A percentile compares a stretch with the other conserved stretches of the same genome.
These are phyloP conservation scores for Antarctomyces pellizariae DNA, from an alignment of 495 filamentous ascomycete species.

Conservation along the genomic window DNA sequence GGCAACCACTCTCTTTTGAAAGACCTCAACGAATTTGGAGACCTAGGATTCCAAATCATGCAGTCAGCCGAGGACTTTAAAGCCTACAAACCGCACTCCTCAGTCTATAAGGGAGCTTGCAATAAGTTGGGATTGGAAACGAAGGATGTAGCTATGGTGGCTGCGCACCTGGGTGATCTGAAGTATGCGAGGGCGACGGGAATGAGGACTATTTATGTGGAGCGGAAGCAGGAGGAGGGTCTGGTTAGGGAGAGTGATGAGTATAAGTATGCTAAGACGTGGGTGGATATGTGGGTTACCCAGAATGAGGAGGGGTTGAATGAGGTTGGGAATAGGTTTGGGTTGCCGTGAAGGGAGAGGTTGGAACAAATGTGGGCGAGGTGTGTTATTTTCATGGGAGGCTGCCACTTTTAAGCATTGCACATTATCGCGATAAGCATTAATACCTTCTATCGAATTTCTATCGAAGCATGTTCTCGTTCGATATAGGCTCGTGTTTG, in stretches of 20 bases:
- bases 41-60: constrained; percentile 36
- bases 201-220: constrained; percentile 53
- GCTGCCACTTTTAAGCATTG: no score
- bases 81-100: constrained; percentile 54
- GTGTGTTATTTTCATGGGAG: no score
- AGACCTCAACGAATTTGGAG: constrained; percentile 33
- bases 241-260: constrained; percentile 26
- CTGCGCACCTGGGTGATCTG: constrained; percentile 47
- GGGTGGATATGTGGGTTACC: constrained; percentile 39
- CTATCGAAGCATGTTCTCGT: no score
- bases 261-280: constrained; percentile 28
- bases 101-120: constrained; percentile 44
- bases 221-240: constrained; percentile 38
- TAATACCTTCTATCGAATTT: no score
- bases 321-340: constrained; percentile 26
- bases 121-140: constrained; percentile 29
- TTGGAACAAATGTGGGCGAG: no score
- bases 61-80: constrained; percentile 43
- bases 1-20: constrained; percentile 41
- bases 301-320: constrained; percentile 26
- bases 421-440: no score
- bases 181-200: constrained; percentile 38
- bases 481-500: no score
- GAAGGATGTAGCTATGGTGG: constrained; percentile 50
- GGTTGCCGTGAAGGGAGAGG: no score